Conservation (phyloP, 768 basidiomycete species). For the Coprinellus micaceus region DNA sequence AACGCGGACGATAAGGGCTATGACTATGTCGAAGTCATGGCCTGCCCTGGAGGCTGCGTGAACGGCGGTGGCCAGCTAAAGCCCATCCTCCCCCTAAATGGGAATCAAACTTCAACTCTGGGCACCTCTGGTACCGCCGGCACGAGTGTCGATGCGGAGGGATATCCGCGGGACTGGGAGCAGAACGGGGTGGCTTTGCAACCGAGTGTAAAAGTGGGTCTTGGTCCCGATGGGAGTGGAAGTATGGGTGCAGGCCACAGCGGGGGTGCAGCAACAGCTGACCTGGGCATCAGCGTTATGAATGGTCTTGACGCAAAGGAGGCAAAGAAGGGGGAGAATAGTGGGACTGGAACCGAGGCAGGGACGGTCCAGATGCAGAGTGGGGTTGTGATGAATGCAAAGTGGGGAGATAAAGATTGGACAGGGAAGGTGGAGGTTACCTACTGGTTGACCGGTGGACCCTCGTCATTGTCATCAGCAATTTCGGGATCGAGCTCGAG, state of each 20-base stretch:
- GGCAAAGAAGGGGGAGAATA: conserved; percentile 14
- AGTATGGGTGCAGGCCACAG: too few relatives aligned
- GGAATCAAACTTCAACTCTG: too few relatives aligned
- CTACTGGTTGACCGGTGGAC: conserved; percentile 59
- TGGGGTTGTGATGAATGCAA: conserved; percentile 42
- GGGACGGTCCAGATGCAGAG: conserved; percentile 3
- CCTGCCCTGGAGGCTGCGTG: conserved; percentile 95
- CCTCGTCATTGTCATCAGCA: too few relatives aligned
- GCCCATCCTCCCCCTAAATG: conserved; percentile 25
- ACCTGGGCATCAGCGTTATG: too few relatives aligned
- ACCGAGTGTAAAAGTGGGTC: too few relatives aligned
- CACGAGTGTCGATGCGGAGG: conserved; percentile 51
- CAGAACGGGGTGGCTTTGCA: conserved; percentile 42
- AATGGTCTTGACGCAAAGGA: neutral
- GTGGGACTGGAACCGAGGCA: neutral
- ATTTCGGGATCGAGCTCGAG: neutral
- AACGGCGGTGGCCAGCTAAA: conserved; percentile 93
- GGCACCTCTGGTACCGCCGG: too few relatives aligned
- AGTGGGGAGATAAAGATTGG: conserved; percentile 86
- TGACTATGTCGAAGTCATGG: conserved; percentile 98
- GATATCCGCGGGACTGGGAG: conserved; percentile 60
- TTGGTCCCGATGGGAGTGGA: too few relatives aligned
- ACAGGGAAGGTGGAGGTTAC: conserved; percentile 72
- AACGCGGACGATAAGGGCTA: conserved; percentile 44
- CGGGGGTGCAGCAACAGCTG: too few relatives aligned